phyloP scores from a whole-genome alignment of 2,329 filamentous ascomycete genomes.

The Cadophora luteo-olivacea region DNA sequence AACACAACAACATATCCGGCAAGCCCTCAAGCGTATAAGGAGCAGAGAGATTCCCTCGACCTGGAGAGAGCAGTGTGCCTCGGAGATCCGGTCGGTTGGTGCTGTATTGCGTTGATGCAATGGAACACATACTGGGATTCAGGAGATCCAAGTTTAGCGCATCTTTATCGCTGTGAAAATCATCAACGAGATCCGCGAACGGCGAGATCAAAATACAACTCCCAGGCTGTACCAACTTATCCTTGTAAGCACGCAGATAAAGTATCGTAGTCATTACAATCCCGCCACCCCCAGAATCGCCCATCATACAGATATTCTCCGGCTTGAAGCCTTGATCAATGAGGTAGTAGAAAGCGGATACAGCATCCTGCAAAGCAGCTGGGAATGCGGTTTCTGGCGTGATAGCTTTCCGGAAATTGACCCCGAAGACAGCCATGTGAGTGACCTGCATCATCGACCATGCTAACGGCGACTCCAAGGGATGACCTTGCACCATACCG shows the following conservation, averaged over 20 bases:
- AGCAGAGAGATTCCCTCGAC: not conserved
- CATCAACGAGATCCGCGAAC: conserved; percentile 11
- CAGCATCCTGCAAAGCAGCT: conserved; percentile 13
- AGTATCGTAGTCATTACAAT: not conserved
- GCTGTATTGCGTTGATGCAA: conserved; percentile 1
- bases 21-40: conserved; percentile 6
- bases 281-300: not conserved
- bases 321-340: conserved; percentile 4
- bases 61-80: not conserved
- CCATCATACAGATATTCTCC: conserved; percentile 10
- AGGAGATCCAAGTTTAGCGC: conserved; percentile 1
- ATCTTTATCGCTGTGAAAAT: conserved; percentile 6
- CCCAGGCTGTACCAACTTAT: not conserved
- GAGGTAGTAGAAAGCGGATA: conserved; percentile 6
- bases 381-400: conserved; percentile 9
- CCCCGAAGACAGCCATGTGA: conserved; percentile 7
- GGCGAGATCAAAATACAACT: conserved; percentile 8
- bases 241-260: not conserved
- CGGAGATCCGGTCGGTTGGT: conserved; percentile 4
- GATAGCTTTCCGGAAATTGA: conserved; percentile 15
- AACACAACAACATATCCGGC: conserved; percentile 2
- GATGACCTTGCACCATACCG: conserved; percentile 14
- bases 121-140: conserved; percentile 8
- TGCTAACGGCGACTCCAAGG: conserved; percentile 2
- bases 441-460: not conserved